Base-by-base conservation (phyloP, 2,329 filamentous ascomycete species). In the Amauroascus niger region DNA sequence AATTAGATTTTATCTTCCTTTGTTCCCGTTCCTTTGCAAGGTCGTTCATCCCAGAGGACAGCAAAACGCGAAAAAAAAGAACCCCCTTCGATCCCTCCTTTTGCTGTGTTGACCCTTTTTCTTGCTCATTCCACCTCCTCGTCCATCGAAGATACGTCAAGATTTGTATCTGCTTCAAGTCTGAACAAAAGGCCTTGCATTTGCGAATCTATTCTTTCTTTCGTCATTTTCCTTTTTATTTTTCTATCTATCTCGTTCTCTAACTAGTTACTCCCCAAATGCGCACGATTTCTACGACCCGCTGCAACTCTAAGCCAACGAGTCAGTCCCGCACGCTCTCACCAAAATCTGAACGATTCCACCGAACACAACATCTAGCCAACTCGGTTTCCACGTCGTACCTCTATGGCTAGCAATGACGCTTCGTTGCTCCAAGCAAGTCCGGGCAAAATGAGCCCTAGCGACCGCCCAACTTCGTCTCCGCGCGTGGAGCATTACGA, bases 401-500 rank as follows among this genome's bases (percentile, higher is more conserved):
- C 11, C 7, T 28, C 24, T 18, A 53, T 48, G 51, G 33, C 51
- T 4, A 33, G 30, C 16, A 30, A 43, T 48, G 51, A 47, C 13
- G 20, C 32, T 24, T 43, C 37, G 13, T 8, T 13, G 16, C 16
- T 26, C 5, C 51, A 49, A 32, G 44, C 33, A 9, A 47, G 33
- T 18, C 45, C 51, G 5, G 51, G 43, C 22, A 41, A 33, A 16
- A 24, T 53, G 35, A 41, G 44, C 11, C 18, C 37, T 44, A 35
- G 43, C 13, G 43, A 53, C 2, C 45, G 32, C 35, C 22, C 22
- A 16, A 28, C 43, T n/a, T 16, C 51, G 7, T 89, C 86, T n/a
- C 86, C 86, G 40, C 83, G 86, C 57, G 74, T 88, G 55, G 67
- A 71, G 58, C 85, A 89, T 68, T 77, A 87, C 54, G 85, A 86